These are phyloP conservation scores for Trichoderma semiorbis DNA, from an alignment of 2,329 filamentous ascomycete genomes.

Conservation along the genomic window DNA sequence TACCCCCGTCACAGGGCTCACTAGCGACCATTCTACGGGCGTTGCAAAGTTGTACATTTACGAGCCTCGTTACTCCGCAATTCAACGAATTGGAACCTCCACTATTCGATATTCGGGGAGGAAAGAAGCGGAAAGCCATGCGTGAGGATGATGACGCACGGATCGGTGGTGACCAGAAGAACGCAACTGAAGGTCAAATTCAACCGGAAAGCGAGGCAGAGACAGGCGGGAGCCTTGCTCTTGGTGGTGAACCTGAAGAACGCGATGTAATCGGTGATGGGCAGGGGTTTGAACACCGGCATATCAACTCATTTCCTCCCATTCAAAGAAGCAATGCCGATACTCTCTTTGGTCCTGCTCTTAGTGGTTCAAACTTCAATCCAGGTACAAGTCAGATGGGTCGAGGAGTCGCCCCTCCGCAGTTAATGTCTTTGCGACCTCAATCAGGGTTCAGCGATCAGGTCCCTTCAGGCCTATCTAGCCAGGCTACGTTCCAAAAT, in stretches of 20 bases:
- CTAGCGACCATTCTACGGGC: slow-evolving; percentile 38
- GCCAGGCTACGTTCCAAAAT: slow-evolving; percentile 50
- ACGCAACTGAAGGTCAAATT: slow-evolving; percentile 43
- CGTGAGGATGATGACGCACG: slow-evolving; percentile 66
- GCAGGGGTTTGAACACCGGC: slow-evolving; percentile 54
- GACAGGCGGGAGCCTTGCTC: slow-evolving; percentile 76
- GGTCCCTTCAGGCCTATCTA: slow-evolving; percentile 56
- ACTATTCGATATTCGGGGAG: slow-evolving; percentile 78
- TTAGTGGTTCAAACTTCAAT: slow-evolving; percentile 46
- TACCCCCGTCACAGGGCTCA: slow-evolving; percentile 23
- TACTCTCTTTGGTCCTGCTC: slow-evolving; percentile 52
- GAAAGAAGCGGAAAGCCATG: slow-evolving; percentile 74
- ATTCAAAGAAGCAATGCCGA: slow-evolving; percentile 62
- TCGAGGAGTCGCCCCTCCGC: slow-evolving; percentile 76
- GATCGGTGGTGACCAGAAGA: slow-evolving; percentile 46
- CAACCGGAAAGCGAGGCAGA: slow-evolving; percentile 71
- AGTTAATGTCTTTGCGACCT: slow-evolving; percentile 64
- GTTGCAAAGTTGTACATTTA: slow-evolving; percentile 37
- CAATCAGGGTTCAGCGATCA: slow-evolving; percentile 58
- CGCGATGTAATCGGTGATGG: slow-evolving; percentile 54
- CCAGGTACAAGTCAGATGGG: slow-evolving; percentile 52
- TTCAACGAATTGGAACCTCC: slow-evolving; percentile 51
- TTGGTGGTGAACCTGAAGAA: slow-evolving; percentile 91
- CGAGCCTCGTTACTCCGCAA: slow-evolving; percentile 21
- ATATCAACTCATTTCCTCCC: slow-evolving; percentile 70